Percentiles rank a stretch among this genome's conserved stretches.
phyloP scores from a whole-genome alignment of 176 grass and related monocot genomes.

The Chrysopogon serrulatus region DNA sequence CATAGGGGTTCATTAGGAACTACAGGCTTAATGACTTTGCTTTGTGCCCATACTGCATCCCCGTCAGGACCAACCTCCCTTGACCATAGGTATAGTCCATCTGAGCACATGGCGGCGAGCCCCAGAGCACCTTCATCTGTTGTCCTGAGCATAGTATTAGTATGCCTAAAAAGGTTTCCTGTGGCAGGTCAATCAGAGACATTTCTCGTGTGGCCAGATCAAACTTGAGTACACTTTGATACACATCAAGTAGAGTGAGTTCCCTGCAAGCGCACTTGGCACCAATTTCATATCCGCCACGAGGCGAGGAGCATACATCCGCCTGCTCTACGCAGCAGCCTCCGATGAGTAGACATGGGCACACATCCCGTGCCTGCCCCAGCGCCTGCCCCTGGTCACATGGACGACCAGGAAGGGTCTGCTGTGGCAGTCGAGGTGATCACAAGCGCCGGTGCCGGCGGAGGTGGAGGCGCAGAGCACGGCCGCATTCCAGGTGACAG shows the following conservation, averaged over 20 bases:
- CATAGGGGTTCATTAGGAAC: neutral
- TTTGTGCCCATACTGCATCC: too few relatives aligned
- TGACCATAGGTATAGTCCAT: neutral
- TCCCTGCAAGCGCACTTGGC: neutral
- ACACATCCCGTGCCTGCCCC: neutral
- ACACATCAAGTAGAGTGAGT: neutral
- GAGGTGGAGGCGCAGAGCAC: neutral
- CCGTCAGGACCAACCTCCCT: neutral
- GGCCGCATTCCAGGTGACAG: neutral
- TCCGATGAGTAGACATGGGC: neutral
- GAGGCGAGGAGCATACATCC: too few relatives aligned
- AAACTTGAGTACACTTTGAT: neutral
- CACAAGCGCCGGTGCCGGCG: neutral
- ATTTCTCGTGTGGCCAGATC: neutral
- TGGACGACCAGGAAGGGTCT: neutral
- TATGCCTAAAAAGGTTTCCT: neutral
- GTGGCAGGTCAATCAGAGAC: neutral
- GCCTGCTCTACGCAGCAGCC: neutral
- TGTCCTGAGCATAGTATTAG: neutral
- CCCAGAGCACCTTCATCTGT: neutral
- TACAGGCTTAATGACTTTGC: neutral
- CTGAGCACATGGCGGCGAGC: neutral
- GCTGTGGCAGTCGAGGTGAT: neutral
- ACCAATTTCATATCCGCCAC: fast-evolving
- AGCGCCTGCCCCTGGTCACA: neutral